Evolutionary conservation across 2,329 filamentous ascomycete species (phyloP), one percentile per base, ranked within the genome.

Genomic region (Nemania bipapillata): DNA sequence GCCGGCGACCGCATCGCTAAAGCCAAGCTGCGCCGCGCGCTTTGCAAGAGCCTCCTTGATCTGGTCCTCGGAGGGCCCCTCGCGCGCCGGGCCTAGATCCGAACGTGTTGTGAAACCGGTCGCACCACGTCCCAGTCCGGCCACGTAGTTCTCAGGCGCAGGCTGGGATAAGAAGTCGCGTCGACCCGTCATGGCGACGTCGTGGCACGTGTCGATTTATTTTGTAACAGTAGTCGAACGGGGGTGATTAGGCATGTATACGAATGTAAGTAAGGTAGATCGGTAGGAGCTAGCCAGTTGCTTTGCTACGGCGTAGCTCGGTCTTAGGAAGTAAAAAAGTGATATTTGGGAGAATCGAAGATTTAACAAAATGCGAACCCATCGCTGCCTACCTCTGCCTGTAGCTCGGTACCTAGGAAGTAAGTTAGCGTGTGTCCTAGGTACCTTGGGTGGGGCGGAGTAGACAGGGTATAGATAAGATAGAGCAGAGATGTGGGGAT

Each of bases 81-180:
- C 95, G 76, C 95, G 89, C 67, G 95, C 95, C 58, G 96, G 96
- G 66, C 96, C 96, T 66, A 99, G 86, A 86, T 99, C 96, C 65
- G 95, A 98, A 77, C 96, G 90, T 47, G 96, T 99, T 17, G 96
- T 98, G 83, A 99, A 99, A 69, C 96, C 96, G 7, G 96, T 99
- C 24, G 96, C 96, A 83, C 96, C 96, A 86, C 96, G 92, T 82
- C 96, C 96, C 71, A 99, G 90, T 87, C 96, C 96, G 72, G 96
- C 96, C 72, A 99, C 95, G 78, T 95, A 95, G 81, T 94, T 95
- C 76, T 94, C 92, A 12, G 92, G 92, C 63, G 92, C 91, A 70
- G 91, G 90, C 81, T 97, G 94, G 81, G 87, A 94, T 69, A 98
- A 82, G 77, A 98, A 98, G 81, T 97, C 94, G 77, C 88, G 87